Conservation (phyloP, 768 basidiomycete genomes). For the Cubamyces lactineus region DNA sequence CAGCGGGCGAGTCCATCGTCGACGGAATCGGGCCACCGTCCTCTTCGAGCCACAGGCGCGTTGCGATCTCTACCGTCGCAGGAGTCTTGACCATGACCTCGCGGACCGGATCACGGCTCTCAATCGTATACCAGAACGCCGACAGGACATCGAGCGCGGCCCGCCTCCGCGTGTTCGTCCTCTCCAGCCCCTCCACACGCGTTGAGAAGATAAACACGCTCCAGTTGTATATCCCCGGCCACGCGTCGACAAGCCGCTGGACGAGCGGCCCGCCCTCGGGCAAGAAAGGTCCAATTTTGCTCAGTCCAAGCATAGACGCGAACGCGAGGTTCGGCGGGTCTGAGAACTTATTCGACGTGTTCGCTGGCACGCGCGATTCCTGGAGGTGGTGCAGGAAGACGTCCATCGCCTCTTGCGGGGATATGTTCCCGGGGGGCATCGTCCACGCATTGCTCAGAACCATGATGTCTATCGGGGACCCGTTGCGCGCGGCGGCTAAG, state of each 20-base stretch:
- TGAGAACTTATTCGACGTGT: slow-evolving; percentile 4
- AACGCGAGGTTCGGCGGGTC: slow-evolving; percentile 35
- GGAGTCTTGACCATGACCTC: slow-evolving; percentile 36
- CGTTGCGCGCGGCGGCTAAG: slow-evolving; percentile 23
- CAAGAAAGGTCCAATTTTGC: slow-evolving; percentile 35
- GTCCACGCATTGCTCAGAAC: slow-evolving; percentile 36
- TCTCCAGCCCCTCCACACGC: slow-evolving; percentile 28
- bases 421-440: slow-evolving; percentile 21
- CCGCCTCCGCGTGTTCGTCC: slow-evolving; percentile 25
- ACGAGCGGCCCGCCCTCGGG: slow-evolving; percentile 29
- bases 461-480: slow-evolving; percentile 17
- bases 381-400: slow-evolving; percentile 38
- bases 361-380: slow-evolving; percentile 22
- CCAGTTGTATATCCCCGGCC: slow-evolving; percentile 44
- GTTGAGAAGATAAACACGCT: slow-evolving; percentile 38
- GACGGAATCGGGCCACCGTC: slow-evolving; percentile 30
- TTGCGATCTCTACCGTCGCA: slow-evolving; percentile 40
- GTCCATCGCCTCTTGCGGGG: slow-evolving; percentile 32
- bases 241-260: slow-evolving; percentile 32
- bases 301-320: slow-evolving; percentile 38
- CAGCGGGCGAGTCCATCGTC: slow-evolving; percentile 32
- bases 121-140: slow-evolving; percentile 35
- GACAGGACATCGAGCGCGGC: slow-evolving; percentile 37
- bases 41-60: slow-evolving; percentile 40
- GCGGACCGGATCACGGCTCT: slow-evolving; percentile 34